phyloP scores from a whole-genome alignment of 2,329 filamentous ascomycete genomes.

The Neonectria neomacrospora region DNA sequence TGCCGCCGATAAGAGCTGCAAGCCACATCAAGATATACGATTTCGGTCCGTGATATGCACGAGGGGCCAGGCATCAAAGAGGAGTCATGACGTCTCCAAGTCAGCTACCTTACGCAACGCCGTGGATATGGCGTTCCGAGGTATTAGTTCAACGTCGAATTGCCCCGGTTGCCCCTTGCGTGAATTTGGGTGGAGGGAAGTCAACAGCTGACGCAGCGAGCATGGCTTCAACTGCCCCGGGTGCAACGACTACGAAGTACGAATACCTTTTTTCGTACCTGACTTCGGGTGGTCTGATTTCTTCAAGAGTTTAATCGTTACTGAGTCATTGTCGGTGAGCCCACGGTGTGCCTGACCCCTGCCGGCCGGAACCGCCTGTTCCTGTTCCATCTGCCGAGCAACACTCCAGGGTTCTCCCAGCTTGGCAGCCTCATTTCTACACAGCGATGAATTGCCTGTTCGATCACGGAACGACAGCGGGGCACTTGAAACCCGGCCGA shows the following conservation, averaged over 20 bases:
- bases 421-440: constrained; percentile 6
- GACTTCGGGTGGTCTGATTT: constrained; percentile 10
- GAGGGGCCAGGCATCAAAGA: neutral
- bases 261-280: neutral
- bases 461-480: constrained; percentile 4
- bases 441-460: constrained; percentile 12
- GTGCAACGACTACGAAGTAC: neutral
- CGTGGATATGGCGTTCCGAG: neutral
- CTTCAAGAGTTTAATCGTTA: neutral
- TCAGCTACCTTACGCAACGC: neutral
- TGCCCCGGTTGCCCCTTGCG: neutral
- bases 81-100: neutral
- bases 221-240: neutral
- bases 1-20: neutral
- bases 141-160: neutral
- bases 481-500: constrained; percentile 6
- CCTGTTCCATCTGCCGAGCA: constrained; percentile 21
- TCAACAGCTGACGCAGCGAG: neutral
- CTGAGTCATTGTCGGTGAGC: constrained; percentile 29
- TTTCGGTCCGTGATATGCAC: neutral
- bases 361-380: constrained; percentile 15
- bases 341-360: constrained; percentile 21
- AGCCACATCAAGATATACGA: neutral
- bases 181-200: neutral
- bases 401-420: constrained; percentile 1